phyloP scores from a whole-genome alignment of 768 basidiomycete genomes.

The Basidioascus undulatus region DNA sequence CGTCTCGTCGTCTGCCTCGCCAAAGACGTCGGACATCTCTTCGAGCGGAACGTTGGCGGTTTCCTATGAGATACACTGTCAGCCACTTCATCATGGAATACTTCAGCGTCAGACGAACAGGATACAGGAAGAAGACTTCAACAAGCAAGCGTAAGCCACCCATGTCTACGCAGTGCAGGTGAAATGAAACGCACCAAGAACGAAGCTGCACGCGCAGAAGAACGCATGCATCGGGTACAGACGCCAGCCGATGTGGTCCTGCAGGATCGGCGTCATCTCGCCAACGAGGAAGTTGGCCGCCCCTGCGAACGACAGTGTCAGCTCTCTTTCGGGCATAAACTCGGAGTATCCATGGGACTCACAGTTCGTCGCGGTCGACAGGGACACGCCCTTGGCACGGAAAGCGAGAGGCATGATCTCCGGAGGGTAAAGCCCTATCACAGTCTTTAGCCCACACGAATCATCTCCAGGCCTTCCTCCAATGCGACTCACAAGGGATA shows the following conservation, averaged over 20 bases:
- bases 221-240: constrained; percentile 90
- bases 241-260: constrained; percentile 70
- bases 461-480: too few species aligned
- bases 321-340: constrained; percentile 23
- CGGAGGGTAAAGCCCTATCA: not conserved
- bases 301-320: constrained; percentile 12
- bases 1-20: too few species aligned
- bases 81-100: not conserved
- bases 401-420: constrained; percentile 70
- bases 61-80: constrained; percentile 33
- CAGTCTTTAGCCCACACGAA: too few species aligned
- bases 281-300: constrained; percentile 77
- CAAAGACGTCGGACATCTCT: constrained; percentile 16
- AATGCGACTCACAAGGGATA: constrained; percentile 64
- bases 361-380: constrained; percentile 58
- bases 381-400: constrained; percentile 82
- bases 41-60: constrained; percentile 16
- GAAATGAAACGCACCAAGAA: constrained; percentile 31
- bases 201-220: constrained; percentile 66
- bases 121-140: constrained; percentile 49
- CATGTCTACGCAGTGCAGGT: constrained; percentile 1
- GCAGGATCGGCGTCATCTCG: constrained; percentile 59
- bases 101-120: constrained; percentile 5
- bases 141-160: constrained; percentile 2
- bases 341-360: constrained; percentile 15